Conservation (phyloP, 371 early-diverging fungal species). For the Blakeslea trispora region DNA sequence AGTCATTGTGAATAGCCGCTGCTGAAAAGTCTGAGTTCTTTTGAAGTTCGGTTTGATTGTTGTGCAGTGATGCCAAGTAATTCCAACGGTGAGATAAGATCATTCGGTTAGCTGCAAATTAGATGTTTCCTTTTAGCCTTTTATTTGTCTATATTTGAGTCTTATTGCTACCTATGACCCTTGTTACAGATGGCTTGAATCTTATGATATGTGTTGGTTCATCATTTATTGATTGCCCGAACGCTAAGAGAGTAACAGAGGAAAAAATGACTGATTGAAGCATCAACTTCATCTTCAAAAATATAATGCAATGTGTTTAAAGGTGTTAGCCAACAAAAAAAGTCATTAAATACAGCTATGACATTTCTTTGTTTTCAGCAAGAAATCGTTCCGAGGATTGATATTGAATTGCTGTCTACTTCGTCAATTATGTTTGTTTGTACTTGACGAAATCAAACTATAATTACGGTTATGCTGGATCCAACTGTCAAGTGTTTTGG, state of each 20-base stretch:
- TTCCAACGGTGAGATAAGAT: slow-evolving; percentile 19
- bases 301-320: background rate
- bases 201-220: slow-evolving; percentile 31
- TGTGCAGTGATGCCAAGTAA: slow-evolving; percentile 17
- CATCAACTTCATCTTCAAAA: slow-evolving; percentile 9
- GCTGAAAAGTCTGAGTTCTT: background rate
- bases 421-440: too few relatives aligned
- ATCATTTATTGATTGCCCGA: slow-evolving; percentile 11
- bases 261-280: slow-evolving; percentile 10
- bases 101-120: slow-evolving; percentile 11
- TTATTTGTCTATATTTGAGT: too few relatives aligned
- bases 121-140: background rate
- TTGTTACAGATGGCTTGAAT: slow-evolving; percentile 19
- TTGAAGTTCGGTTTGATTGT: slow-evolving; percentile 1
- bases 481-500: too few relatives aligned
- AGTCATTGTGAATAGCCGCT: slow-evolving; percentile 4
- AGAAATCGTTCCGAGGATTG: too few relatives aligned
- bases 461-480: too few relatives aligned
- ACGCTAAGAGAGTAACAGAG: slow-evolving; percentile 4
- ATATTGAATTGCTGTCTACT: too few relatives aligned
- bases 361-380: too few relatives aligned
- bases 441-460: too few relatives aligned
- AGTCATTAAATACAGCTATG: too few relatives aligned
- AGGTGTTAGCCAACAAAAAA: background rate
- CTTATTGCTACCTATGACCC: slow-evolving; percentile 7